Conservation (phyloP, 1,139 yeast genomes). For the Starmera stellimalicola region DNA sequence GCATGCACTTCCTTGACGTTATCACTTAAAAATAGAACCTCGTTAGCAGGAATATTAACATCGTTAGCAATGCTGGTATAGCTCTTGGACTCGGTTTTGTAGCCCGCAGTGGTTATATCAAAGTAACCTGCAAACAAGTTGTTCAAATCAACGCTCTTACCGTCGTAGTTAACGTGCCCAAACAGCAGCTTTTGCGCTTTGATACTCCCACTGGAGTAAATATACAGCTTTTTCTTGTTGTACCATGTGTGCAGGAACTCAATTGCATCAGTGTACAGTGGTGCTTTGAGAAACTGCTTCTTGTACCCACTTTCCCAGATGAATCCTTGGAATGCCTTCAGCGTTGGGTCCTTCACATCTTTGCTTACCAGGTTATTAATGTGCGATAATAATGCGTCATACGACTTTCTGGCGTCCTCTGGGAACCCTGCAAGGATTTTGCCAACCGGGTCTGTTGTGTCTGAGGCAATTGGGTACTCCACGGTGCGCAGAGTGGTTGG, state of each 20-base stretch:
- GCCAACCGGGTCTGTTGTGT: constrained; percentile 7
- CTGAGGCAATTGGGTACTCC: constrained; percentile 25
- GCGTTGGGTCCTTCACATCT: constrained; percentile 70
- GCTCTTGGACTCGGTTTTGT: constrained; percentile 48
- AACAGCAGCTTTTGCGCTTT: constrained; percentile 78
- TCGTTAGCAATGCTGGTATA: constrained; percentile 46
- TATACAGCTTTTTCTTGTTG: constrained; percentile 36
- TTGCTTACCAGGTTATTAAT: constrained; percentile 46
- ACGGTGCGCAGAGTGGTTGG: constrained; percentile 23
- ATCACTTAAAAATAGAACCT: constrained; percentile 68
- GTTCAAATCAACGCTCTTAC: constrained; percentile 39
- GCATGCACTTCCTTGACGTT: constrained; percentile 61
- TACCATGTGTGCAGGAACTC: constrained; percentile 36
- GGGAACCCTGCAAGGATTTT: constrained; percentile 19
- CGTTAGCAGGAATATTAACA: constrained; percentile 29
- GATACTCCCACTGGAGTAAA: constrained; percentile 89
- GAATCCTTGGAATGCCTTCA: constrained; percentile 75
- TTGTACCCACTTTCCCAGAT: constrained; percentile 79
- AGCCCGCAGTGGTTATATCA: constrained; percentile 81
- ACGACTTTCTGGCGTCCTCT: constrained; percentile 19
- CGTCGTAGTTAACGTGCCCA: constrained; percentile 40
- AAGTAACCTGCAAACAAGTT: constrained; percentile 54
- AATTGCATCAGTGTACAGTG: constrained; percentile 68
- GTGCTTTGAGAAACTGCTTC: constrained; percentile 66
- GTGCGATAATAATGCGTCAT: constrained; percentile 30